Base-by-base conservation (phyloP, 495 filamentous ascomycete genomes). In the Podospora comata region DNA sequence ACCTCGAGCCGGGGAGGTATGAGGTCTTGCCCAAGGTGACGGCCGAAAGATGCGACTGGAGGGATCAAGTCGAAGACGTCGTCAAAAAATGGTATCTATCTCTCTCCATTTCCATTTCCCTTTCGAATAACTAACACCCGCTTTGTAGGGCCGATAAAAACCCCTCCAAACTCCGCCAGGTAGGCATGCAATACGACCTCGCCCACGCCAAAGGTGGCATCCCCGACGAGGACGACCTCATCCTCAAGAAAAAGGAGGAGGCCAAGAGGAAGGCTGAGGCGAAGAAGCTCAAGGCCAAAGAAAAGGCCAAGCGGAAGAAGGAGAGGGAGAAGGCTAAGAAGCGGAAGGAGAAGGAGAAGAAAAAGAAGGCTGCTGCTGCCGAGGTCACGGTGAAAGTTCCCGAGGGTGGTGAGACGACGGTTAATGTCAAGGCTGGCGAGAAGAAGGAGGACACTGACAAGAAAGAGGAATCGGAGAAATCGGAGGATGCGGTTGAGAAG, bases 1-100 rank as follows among this genome's bases (percentile, higher is more conserved):
- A 92, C 19, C 86, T 97, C 18, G 91, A 95, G 62, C 85, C 91
- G 0, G 94, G 94, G 34, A 88, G 87, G 67, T 97, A 97, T 75
- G 84, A 83, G 2, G 86, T 97, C 18, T 76, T 95, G 16, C 85
- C 96, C 78, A 93, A 92, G 73, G 84, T 97, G 69, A 90, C 89
- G 4, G 92, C 93, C 16, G 85, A 83, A 28, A 85, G 90, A 54
- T 32, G 68, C 82, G 64, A 71, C 80, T 20, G 80, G 7, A 74
- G 76, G 2, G 73, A 83, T 18, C 85, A 86, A 3, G 85, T 90
- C 13, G 90, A 94, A 70, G 85, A 92, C 1, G 87, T 89, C 4
- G 87, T 96, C 7, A 85, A 85, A 32, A 80, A 83, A 4, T 84
- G 88, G 55, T 58, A 58, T 9, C 9, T 23, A 23, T 23, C 6